Percentiles rank a stretch among this genome's conserved stretches.
Conservation (phyloP, 352 stramenopile species). For the Globisporangium sylvaticum region DNA sequence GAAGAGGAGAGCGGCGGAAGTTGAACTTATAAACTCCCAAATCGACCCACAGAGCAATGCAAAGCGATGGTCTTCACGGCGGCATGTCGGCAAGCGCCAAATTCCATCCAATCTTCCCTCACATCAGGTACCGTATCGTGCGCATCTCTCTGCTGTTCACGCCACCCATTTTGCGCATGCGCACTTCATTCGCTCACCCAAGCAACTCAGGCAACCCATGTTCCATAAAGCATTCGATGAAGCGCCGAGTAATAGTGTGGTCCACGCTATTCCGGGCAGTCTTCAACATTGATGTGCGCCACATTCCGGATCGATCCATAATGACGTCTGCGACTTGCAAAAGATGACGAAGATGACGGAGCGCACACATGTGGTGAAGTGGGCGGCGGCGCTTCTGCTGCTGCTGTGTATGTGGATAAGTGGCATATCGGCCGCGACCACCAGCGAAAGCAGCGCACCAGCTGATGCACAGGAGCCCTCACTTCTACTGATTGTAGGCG, state of each 20-base stretch:
- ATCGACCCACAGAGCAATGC: not conserved
- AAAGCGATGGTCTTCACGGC: not conserved
- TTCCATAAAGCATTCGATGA: not conserved
- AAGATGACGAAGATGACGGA: not conserved
- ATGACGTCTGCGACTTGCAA: not conserved
- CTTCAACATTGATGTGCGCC: not conserved
- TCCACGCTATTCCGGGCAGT: not conserved
- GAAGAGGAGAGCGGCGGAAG: not conserved
- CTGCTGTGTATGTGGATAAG: not conserved
- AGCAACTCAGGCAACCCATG: no score
- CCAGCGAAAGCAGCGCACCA: not conserved
- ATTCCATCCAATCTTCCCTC: not conserved
- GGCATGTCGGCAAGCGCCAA: not conserved
- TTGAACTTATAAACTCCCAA: not conserved
- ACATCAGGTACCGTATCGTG: not conserved
- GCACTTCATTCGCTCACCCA: not conserved
- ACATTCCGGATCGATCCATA: not conserved
- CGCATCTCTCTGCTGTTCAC: not conserved
- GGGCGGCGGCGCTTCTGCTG: not conserved
- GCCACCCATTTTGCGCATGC: not conserved
- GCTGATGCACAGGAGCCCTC: not conserved
- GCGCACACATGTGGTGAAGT: not conserved
- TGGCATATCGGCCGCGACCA: not conserved
- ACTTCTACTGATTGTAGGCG: slow-evolving; percentile 48
- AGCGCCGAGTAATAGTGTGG: not conserved